phyloP scores from a whole-genome alignment of 441 rosid species.

The Croton setiger region DNA sequence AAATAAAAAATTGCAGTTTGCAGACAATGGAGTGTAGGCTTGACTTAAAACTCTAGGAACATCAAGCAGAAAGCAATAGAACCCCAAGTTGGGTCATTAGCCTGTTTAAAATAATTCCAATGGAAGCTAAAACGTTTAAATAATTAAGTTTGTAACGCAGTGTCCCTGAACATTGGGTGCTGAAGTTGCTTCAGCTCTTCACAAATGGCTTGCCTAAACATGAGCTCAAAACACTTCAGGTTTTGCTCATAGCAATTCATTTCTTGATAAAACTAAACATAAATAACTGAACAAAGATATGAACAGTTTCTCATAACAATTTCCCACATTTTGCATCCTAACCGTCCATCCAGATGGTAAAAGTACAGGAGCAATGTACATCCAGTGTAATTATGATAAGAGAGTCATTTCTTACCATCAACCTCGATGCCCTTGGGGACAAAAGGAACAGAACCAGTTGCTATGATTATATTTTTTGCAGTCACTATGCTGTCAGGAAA shows the following conservation, averaged over 20 bases:
- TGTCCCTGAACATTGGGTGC: background rate
- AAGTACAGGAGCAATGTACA: background rate
- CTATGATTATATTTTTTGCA: slow-evolving; percentile 78
- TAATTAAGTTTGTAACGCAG: background rate
- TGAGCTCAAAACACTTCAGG: background rate
- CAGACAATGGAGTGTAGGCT: slow-evolving; percentile 19
- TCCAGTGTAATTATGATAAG: background rate
- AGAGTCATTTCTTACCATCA: slow-evolving; percentile 54
- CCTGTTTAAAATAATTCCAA: background rate
- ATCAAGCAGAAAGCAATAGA: background rate
- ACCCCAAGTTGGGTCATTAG: background rate
- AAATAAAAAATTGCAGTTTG: slow-evolving; percentile 4
- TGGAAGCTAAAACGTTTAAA: background rate
- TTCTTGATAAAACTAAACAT: background rate
- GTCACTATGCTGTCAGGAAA: slow-evolving; percentile 56
- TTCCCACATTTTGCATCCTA: slow-evolving; percentile 3
- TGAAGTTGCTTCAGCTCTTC: background rate
- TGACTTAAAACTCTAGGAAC: background rate
- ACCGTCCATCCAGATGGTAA: background rate
- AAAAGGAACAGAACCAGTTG: slow-evolving; percentile 97
- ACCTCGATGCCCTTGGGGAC: slow-evolving; percentile 98
- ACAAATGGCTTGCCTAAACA: slow-evolving; percentile 5
- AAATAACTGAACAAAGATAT: background rate
- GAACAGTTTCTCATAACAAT: background rate
- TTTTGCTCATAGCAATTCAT: background rate